Conservation (phyloP, 257 asterid genomes). For the Ophiorrhiza pumila region DNA sequence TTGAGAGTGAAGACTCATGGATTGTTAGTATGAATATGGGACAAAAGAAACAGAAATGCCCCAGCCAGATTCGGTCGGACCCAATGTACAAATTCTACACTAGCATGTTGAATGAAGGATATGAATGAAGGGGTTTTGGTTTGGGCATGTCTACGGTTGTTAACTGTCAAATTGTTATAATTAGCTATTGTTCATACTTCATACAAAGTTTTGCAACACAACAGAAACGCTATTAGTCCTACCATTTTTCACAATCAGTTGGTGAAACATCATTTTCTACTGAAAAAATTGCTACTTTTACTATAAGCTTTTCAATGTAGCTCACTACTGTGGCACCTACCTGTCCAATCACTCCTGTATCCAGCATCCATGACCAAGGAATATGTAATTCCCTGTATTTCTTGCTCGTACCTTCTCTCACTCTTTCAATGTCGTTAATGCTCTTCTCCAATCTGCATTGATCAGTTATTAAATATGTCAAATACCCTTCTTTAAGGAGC, state of each 20-base stretch:
- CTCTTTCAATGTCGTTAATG: constrained; percentile 57
- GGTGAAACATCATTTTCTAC: constrained; percentile 1
- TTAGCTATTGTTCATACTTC: neutral
- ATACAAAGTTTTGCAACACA: neutral
- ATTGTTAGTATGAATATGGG: too few relatives aligned
- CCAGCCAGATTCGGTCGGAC: neutral
- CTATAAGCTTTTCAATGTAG: neutral
- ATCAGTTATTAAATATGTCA: constrained; percentile 2
- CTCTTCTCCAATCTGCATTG: constrained; percentile 69
- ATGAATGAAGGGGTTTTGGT: neutral
- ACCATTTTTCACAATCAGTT: neutral
- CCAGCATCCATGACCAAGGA: constrained; percentile 86
- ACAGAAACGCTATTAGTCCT: neutral
- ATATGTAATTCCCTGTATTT: constrained; percentile 57
- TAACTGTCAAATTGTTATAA: neutral
- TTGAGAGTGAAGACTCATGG: neutral
- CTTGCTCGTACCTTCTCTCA: constrained; percentile 65
- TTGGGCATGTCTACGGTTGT: neutral
- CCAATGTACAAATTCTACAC: neutral
- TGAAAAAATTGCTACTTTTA: neutral
- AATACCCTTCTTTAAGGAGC: neutral
- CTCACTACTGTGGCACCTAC: constrained; percentile 34
- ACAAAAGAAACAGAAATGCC: neutral
- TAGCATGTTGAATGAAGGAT: neutral
- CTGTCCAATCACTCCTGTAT: constrained; percentile 63